Percentiles rank a stretch among this genome's conserved stretches.
These are phyloP conservation scores for Dothidotthia symphoricarpi DNA, from an alignment of 2,329 filamentous ascomycete species.

Conservation along the genomic window DNA sequence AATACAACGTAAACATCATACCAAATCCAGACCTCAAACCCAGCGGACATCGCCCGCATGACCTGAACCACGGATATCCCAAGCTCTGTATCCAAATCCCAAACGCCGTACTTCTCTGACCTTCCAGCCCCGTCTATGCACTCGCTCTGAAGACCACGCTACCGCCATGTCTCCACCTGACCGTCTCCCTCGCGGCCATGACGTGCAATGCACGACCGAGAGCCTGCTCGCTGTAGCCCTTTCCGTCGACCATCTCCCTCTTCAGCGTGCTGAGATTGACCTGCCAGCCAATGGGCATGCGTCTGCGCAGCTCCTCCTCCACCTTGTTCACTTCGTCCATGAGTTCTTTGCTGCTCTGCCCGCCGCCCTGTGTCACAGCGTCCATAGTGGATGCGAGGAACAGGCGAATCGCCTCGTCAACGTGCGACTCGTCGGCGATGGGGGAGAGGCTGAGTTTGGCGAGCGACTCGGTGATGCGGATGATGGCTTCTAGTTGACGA, in stretches of 20 bases:
- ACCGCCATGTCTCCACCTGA: slow-evolving; percentile 71
- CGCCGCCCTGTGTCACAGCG: slow-evolving; percentile 85
- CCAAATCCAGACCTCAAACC: too few relatives aligned
- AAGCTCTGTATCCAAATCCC: too few relatives aligned
- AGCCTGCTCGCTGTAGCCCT: slow-evolving; percentile 83
- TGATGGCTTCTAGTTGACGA: slow-evolving; percentile 93
- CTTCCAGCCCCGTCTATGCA: slow-evolving; percentile 8
- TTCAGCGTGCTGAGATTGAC: slow-evolving; percentile 83
- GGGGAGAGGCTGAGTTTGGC: slow-evolving; percentile 87
- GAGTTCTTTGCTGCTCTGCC: slow-evolving; percentile 75
- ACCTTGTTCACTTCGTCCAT: slow-evolving; percentile 86
- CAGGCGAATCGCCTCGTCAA: slow-evolving; percentile 94
- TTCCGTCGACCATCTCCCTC: slow-evolving; percentile 87
- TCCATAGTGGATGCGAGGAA: slow-evolving; percentile 99
- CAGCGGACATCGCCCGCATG: too few relatives aligned
- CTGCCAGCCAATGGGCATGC: slow-evolving; percentile 92
- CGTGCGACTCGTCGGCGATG: slow-evolving; percentile 84
- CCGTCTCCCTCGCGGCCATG: slow-evolving; percentile 81
- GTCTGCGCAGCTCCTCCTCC: slow-evolving; percentile 81
- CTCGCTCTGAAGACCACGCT: slow-evolving; percentile 24
- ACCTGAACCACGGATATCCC: too few relatives aligned
- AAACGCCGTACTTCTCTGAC: too few relatives aligned
- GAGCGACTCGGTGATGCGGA: slow-evolving; percentile 93
- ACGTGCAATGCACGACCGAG: slow-evolving; percentile 83
- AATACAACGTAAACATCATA: too few relatives aligned